Evolutionary conservation across 1,284 basidiomycete genomes (phyloP).

Genomic region (Gomphus bonarii): DNA sequence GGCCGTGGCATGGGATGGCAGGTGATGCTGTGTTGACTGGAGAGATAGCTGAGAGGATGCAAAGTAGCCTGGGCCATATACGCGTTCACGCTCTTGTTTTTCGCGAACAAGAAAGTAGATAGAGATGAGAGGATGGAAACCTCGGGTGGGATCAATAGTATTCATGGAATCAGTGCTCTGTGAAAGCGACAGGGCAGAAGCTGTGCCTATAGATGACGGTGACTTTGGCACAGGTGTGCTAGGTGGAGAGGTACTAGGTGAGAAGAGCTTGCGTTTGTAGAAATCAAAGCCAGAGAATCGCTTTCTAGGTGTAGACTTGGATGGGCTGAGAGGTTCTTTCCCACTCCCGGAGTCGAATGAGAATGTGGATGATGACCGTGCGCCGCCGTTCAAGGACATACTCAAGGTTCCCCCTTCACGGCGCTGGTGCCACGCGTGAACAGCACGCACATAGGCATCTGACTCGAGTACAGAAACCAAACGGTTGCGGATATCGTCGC

Average conservation of each 20-base stretch:
- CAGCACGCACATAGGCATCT: slow-evolving; percentile 66
- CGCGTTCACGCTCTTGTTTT: slow-evolving; percentile 87
- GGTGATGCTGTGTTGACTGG: slow-evolving; percentile 16
- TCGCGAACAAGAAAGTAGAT: slow-evolving; percentile 96
- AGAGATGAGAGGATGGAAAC: slow-evolving; percentile 90
- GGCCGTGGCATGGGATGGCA: slow-evolving; percentile 12
- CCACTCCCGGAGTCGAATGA: slow-evolving; percentile 43
- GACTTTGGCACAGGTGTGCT: slow-evolving; percentile 25
- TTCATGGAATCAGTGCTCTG: slow-evolving; percentile 36
- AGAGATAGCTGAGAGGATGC: slow-evolving; percentile 76
- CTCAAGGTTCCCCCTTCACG: slow-evolving; percentile 40
- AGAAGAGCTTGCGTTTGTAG: slow-evolving; percentile 85
- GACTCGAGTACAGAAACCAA: slow-evolving; percentile 69
- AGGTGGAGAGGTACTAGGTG: slow-evolving; percentile 52
- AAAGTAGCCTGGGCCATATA: slow-evolving; percentile 91
- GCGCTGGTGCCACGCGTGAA: slow-evolving; percentile 62
- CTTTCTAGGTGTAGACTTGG: slow-evolving; percentile 38
- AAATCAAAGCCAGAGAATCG: slow-evolving; percentile 93
- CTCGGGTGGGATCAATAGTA: slow-evolving; percentile 74
- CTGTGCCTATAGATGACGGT: slow-evolving; percentile 34
- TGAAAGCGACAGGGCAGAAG: slow-evolving; percentile 31
- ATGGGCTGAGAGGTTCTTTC: slow-evolving; percentile 35
- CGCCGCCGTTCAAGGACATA: slow-evolving; percentile 29
- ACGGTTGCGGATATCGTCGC: slow-evolving; percentile 74
- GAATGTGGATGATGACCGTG: slow-evolving; percentile 27